Conservation (phyloP, 129 eudicot genomes). For the Tagetes erecta region DNA sequence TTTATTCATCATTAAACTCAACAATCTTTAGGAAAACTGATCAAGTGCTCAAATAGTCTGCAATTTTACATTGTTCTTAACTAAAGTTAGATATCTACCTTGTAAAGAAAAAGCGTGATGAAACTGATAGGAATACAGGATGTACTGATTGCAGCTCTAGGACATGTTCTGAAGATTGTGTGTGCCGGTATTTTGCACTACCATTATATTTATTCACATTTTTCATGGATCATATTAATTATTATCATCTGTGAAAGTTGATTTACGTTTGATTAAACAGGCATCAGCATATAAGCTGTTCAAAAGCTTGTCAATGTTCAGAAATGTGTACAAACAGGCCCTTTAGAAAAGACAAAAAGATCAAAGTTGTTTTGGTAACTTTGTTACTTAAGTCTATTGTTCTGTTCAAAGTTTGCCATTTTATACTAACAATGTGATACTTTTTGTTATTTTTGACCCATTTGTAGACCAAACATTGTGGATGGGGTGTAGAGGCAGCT, state of each 20-base stretch:
- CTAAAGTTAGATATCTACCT: constrained; percentile 62
- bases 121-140: constrained; percentile 53
- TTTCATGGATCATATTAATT: not conserved
- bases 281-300: constrained; percentile 93
- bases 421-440: constrained; percentile 12
- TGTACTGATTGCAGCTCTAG: constrained; percentile 70
- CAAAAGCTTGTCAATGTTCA: constrained; percentile 84
- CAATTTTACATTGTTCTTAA: constrained; percentile 11
- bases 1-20: constrained; percentile 1
- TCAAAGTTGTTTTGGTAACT: constrained; percentile 72
- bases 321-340: constrained; percentile 79
- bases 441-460: not conserved
- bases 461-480: constrained; percentile 76
- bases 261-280: constrained; percentile 42
- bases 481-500: constrained; percentile 95
- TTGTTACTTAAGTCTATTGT: not conserved
- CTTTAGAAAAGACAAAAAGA: constrained; percentile 78
- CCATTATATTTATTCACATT: not conserved
- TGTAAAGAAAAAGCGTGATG: constrained; percentile 75
- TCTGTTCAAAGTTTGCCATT: not conserved
- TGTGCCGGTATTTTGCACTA: constrained; percentile 69
- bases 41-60: constrained; percentile 17
- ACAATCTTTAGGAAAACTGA: not conserved
- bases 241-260: not conserved
- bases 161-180: constrained; percentile 79